A percentile compares a stretch with the other conserved stretches of the same genome.
Evolutionary conservation across 225 moss, liverwort and hornwort genomes (phyloP).

Genomic region (Sphagnum tenellum): DNA sequence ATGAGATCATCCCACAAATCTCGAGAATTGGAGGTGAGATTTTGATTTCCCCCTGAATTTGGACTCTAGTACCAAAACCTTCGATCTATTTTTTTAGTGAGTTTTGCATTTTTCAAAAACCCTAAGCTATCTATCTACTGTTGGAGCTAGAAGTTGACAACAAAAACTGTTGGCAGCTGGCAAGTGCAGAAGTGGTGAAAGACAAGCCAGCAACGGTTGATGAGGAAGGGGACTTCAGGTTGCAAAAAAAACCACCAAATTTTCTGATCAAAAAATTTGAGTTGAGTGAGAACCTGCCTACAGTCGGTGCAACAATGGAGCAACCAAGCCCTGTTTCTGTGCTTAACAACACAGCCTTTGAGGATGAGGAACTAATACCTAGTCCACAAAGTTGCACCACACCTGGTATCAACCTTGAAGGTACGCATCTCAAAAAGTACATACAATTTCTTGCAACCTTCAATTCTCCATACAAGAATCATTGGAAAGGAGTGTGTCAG

Average conservation of each 20-base stretch:
- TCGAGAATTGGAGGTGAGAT: background rate
- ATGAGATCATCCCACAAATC: background rate
- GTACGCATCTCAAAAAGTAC: background rate
- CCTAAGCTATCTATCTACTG: too few species aligned
- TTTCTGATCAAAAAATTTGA: conserved; percentile 24
- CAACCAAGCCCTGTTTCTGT: conserved; percentile 60
- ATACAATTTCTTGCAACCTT: too few species aligned
- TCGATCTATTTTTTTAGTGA: too few species aligned
- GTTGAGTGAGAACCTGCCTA: conserved; percentile 15
- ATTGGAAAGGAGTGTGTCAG: too few species aligned
- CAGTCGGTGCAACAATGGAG: conserved; percentile 24
- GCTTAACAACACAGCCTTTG: conserved; percentile 41
- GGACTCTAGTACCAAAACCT: too few species aligned
- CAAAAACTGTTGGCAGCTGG: too few species aligned
- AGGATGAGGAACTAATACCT: conserved; percentile 44
- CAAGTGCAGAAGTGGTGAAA: too few species aligned
- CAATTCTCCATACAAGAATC: too few species aligned
- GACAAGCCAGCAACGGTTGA: background rate
- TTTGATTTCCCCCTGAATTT: too few species aligned
- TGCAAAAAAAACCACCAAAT: conserved; percentile 27
- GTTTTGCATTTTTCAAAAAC: too few species aligned
- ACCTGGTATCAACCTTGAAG: conserved; percentile 9
- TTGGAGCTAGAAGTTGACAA: too few species aligned
- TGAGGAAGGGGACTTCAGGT: conserved; percentile 18
- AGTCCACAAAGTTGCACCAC: conserved; percentile 18